Base-by-base conservation (phyloP, 257 asterid species). In the Cruciata laevipes region DNA sequence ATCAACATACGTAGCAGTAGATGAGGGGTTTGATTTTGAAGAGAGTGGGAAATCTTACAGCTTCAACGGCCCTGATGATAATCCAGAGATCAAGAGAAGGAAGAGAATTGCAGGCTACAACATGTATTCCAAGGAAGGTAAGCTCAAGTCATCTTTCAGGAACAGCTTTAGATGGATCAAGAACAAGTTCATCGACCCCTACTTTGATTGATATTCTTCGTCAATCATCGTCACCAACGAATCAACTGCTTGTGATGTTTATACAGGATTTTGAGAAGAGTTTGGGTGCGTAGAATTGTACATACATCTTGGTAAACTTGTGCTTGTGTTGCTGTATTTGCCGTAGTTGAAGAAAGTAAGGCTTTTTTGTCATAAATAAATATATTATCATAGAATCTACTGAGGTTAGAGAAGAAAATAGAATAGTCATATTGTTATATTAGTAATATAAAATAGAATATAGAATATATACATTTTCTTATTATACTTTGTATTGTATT, bases 161-260 rank as follows among this genome's bases (percentile, higher is more conserved):
- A 89, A 76, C 87, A 87, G 97, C 80, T 83, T 89, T 71, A 92
- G 86, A 83, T 92, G 98, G 97, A 84, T 89, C 81, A 92, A 89
- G 86, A 86, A 78, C 83, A 92, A 87, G 74, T 84, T 92, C 71
- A 55, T 82, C 0, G 84, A 82, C 24, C 79, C 81, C 63, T 79
- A 79, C 70, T 80, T 76, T 49, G 71, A 74, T 30, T 69, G 4
- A 16, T 47, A 70, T 49, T 62, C 51, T 42, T 37, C 3, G 8
- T 37, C 42, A 65, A 52, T 66, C n/a, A n/a, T 16, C 42, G 20
- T 16, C 44, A 51, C 18, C 57, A 51, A 5, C 57, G 5, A 51
- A 42, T 42, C 51, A 42, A 42, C 51, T 37, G 49, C 49, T 40
- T n/a, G n/a, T n/a, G n/a, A n/a, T n/a, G n/a, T n/a, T n/a, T n/a